phyloP scores from a whole-genome alignment of 2,329 filamentous ascomycete genomes.

The Apiospora arundinis region DNA sequence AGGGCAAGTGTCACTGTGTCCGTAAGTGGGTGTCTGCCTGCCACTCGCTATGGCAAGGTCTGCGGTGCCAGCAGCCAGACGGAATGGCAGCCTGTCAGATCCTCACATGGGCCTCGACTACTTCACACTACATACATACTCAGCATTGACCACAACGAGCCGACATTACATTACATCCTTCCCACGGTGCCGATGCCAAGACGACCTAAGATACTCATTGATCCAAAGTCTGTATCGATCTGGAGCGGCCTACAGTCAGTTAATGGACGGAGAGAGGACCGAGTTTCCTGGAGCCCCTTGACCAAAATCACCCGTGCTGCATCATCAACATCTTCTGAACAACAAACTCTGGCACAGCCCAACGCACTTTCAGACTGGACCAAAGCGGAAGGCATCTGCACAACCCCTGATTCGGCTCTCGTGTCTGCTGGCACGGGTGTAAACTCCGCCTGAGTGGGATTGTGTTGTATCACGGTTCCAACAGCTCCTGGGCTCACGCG shows the following conservation, averaged over 20 bases:
- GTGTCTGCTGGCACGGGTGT: not conserved
- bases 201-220: not conserved
- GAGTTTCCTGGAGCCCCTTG: not conserved
- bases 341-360: not conserved
- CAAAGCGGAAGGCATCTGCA: not conserved
- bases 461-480: not conserved
- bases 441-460: conserved; percentile 3
- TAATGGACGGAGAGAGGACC: not conserved
- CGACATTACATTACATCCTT: not conserved
- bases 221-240: not conserved
- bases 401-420: not conserved
- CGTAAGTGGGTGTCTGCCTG: not conserved
- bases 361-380: not conserved
- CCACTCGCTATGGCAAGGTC: not conserved
- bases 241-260: not conserved
- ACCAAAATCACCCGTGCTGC: not conserved
- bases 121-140: not conserved
- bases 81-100: not conserved
- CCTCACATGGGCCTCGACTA: not conserved
- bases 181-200: not conserved
- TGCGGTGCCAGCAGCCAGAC: not conserved
- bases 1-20: not conserved
- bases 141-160: not conserved
- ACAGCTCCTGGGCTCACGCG: not conserved
- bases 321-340: not conserved